These are phyloP conservation scores for Cercospora nicotianae DNA, from an alignment of 2,329 filamentous ascomycete genomes.

Conservation along the genomic window DNA sequence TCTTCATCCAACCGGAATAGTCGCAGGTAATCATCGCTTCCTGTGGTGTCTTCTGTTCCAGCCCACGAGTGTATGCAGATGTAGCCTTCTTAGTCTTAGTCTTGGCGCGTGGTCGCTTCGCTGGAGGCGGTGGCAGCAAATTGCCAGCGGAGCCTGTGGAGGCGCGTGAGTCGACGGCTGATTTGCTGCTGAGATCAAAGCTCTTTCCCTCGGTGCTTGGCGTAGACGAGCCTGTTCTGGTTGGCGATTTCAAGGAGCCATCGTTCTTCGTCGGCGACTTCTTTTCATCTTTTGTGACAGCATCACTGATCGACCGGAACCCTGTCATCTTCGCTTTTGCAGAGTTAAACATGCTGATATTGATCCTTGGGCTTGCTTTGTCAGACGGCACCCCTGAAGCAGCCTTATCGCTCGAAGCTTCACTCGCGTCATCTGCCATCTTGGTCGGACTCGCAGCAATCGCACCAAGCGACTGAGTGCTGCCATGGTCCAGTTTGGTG, in stretches of 20 bases:
- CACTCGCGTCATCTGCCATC: conserved; percentile 42
- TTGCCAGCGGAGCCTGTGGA: conserved; percentile 46
- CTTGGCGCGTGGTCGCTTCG: conserved; percentile 29
- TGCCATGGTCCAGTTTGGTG: conserved; percentile 57
- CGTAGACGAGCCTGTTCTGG: conserved; percentile 72
- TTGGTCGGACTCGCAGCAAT: conserved; percentile 27
- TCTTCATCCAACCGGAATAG: conserved; percentile 99
- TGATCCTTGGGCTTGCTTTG: conserved; percentile 32
- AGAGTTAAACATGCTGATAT: conserved; percentile 39
- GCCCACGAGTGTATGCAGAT: conserved; percentile 84
- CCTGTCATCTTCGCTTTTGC: conserved; percentile 58
- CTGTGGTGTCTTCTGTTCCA: conserved; percentile 75
- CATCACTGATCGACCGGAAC: conserved; percentile 82
- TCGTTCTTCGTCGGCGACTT: conserved; percentile 29
- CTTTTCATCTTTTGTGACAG: conserved; percentile 57
- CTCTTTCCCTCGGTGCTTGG: conserved; percentile 57
- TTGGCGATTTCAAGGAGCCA: conserved; percentile 60
- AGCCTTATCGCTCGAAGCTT: conserved; percentile 45
- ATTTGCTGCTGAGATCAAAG: conserved; percentile 38
- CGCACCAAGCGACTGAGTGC: conserved; percentile 35
- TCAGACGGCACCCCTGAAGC: conserved; percentile 9
- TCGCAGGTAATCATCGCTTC: conserved; percentile 86
- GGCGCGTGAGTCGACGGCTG: conserved; percentile 43
- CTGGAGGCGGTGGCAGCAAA: conserved; percentile 35
- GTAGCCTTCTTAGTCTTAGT: conserved; percentile 78